These are phyloP conservation scores for Populus pruinosa DNA, from an alignment of 345 rosid species.

Conservation along the genomic window DNA sequence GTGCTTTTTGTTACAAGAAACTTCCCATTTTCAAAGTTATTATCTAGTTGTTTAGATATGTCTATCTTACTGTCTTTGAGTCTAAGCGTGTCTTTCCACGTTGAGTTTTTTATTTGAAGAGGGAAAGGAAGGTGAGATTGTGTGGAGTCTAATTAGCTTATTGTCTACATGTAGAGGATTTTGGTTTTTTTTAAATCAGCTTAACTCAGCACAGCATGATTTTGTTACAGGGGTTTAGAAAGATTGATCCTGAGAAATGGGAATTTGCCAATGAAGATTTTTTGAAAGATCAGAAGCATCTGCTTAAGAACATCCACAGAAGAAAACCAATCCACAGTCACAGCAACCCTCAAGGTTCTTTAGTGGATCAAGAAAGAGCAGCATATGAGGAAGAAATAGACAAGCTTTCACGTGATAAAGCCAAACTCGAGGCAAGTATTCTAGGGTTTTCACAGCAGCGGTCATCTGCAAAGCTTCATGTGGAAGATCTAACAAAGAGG, in stretches of 20 bases:
- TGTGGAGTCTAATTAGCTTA: neutral
- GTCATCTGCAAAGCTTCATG: constrained; percentile 51
- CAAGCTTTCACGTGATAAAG: constrained; percentile 62
- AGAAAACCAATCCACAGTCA: constrained; percentile 95
- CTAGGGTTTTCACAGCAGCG: constrained; percentile 48
- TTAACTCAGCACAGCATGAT: neutral
- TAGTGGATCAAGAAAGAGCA: constrained; percentile 64
- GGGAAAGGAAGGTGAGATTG: neutral
- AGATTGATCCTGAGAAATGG: constrained; percentile 92
- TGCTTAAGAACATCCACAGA: constrained; percentile 79
- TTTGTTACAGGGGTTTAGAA: constrained; percentile 72
- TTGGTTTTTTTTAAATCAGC: neutral
- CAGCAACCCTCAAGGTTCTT: constrained; percentile 55
- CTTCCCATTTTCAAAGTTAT: neutral
- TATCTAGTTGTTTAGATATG: neutral
- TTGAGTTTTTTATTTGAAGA: neutral
- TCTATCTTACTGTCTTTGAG: too few relatives aligned
- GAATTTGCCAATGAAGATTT: constrained; percentile 90
- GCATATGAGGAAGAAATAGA: constrained; percentile 66
- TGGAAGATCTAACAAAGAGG: constrained; percentile 53
- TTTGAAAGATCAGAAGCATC: constrained; percentile 79
- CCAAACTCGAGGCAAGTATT: constrained; percentile 61
- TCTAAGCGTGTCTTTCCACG: too few relatives aligned
- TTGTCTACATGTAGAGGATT: neutral
- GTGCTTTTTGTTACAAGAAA: neutral